Conservation (phyloP, 1,284 basidiomycete genomes). For the Ustilago crameri region DNA sequence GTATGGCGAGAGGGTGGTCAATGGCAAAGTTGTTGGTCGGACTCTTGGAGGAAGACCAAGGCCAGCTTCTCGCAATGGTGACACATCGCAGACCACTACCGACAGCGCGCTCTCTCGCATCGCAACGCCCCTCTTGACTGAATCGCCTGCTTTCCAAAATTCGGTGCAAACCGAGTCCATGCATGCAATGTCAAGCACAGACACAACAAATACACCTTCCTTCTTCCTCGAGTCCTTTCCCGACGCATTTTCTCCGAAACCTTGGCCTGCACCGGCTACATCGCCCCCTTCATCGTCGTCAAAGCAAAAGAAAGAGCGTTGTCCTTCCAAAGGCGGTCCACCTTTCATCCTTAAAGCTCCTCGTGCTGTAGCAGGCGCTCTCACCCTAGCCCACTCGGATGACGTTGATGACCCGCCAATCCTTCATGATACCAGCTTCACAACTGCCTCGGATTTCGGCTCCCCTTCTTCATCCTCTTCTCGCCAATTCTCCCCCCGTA, state of each 20-base stretch:
- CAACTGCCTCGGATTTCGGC: constrained; percentile 23
- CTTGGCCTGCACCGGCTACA: constrained; percentile 1
- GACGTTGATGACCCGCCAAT: constrained; percentile 11
- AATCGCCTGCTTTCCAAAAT: background rate
- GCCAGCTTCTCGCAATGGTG: constrained; percentile 9
- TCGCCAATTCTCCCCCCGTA: constrained; percentile 19
- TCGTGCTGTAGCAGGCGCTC: constrained; percentile 21
- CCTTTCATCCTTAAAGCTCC: constrained; percentile 29
- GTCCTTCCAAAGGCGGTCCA: constrained; percentile 10
- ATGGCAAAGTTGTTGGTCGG: constrained; percentile 48
- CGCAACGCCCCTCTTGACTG: background rate
- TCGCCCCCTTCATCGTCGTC: background rate
- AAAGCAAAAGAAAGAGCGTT: constrained; percentile 12
- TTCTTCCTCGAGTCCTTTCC: constrained; percentile 56
- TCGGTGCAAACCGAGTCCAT: background rate
- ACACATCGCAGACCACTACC: background rate
- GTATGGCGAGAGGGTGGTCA: constrained; percentile 44
- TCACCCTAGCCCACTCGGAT: constrained; percentile 21
- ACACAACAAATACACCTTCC: constrained; percentile 27
- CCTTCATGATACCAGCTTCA: constrained; percentile 17
- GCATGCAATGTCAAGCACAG: background rate
- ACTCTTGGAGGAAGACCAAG: constrained; percentile 38
- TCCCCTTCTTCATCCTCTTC: constrained; percentile 23
- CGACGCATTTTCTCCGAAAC: constrained; percentile 7
- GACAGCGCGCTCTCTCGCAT: background rate